Percentiles rank a stretch among this genome's conserved stretches.
Evolutionary conservation across 1,139 yeast genomes (phyloP).

Genomic region (Geotrichum restrictum): DNA sequence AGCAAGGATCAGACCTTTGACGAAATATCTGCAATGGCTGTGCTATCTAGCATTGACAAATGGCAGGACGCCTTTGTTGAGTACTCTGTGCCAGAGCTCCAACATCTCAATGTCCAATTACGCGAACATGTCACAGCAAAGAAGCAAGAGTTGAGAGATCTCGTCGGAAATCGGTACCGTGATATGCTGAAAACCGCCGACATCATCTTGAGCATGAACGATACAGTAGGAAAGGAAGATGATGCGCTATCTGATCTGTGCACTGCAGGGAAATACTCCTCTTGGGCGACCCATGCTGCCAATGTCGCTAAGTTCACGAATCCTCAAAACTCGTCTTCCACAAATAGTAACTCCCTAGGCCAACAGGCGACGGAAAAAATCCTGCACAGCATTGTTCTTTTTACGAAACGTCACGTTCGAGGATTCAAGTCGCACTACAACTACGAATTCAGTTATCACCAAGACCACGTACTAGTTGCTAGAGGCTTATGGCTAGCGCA

Average conservation of each 20-base stretch:
- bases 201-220: constrained; percentile 55
- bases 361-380: constrained; percentile 20
- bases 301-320: constrained; percentile 8
- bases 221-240: constrained; percentile 36
- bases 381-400: constrained; percentile 13
- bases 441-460: constrained; percentile 1
- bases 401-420: constrained; percentile 17
- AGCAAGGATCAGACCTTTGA: not conserved
- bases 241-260: constrained; percentile 27
- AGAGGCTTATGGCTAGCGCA: constrained; percentile 22
- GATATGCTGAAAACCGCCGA: constrained; percentile 68
- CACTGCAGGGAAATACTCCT: constrained; percentile 22
- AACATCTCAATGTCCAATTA: constrained; percentile 27
- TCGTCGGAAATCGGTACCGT: constrained; percentile 64
- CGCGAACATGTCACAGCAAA: constrained; percentile 32
- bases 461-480: constrained; percentile 22
- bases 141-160: constrained; percentile 48
- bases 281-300: constrained; percentile 24
- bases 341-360: not conserved
- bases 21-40: constrained; percentile 9
- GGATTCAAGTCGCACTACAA: not conserved
- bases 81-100: constrained; percentile 29
- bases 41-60: constrained; percentile 7
- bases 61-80: constrained; percentile 33
- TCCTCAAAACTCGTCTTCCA: not conserved